Evolutionary conservation across 306 rosid species (phyloP), one percentile per base, ranked within the genome.

Genomic region (Malus fusca): DNA sequence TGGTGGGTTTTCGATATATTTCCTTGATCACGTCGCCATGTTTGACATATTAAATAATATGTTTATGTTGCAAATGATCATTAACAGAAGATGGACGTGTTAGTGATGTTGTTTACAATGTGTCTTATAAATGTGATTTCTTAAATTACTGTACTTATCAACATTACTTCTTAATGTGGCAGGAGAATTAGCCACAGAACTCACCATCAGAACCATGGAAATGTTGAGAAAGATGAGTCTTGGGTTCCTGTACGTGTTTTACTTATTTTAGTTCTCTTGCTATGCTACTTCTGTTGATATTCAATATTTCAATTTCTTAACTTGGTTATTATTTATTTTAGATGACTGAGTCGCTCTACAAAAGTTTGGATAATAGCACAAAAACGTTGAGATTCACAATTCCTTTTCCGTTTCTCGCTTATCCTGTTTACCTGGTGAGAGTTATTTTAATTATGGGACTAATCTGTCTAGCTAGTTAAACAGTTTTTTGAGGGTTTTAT

Each of bases 151-250:
- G 55, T 48, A 48, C 18, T 51, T 51, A 61, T 26, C 33, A 61
- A 25, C 66, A 61, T 26, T 26, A 2, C 15, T 25, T 12, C 8
- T 61, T 15, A 61, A 18, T 10, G 37, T 64, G 37, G 40, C 88
- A 93, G 97, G 98, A 91, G 92, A 82, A 88, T 93, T 18, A 93
- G 98, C 74, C 97, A 93, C 59, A 88, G 85, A 83, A 90, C 97
- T 66, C 97, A 91, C 68, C 98, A 90, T 80, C 97, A 91, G 71
- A 93, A 93, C 85, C 98, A 93, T 77, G 98, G 96, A 23, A 88
- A 91, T 64, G 96, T 93, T 10, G 98, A 93, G 82, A 89, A 88
- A 19, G 97, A 93, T 75, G 97, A 93, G 79, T 89, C 96, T 8
- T 93, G 97, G 98, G 97, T 91, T 76, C 97, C 94, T 7, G 97